These are phyloP conservation scores for Plasmopara viticola DNA, from an alignment of 352 stramenopile genomes.

Conservation along the genomic window DNA sequence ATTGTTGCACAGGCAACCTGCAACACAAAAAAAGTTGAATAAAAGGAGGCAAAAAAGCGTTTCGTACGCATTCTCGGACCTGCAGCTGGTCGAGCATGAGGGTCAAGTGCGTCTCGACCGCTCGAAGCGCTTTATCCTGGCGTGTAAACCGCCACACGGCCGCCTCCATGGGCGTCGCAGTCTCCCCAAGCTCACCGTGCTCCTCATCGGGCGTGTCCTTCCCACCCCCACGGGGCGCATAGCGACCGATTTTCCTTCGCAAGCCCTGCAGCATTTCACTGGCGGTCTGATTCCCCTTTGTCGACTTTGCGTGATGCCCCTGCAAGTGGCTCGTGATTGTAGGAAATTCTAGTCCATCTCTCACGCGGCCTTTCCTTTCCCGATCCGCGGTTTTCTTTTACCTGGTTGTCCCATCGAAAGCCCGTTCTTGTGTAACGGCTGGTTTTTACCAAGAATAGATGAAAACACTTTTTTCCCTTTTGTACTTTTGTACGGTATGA, in stretches of 20 bases:
- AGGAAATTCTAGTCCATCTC: slow-evolving; percentile 8
- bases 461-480: neutral
- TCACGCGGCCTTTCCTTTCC: slow-evolving; percentile 11
- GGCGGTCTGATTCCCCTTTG: slow-evolving; percentile 6
- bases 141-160: slow-evolving; percentile 45
- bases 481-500: slow-evolving; percentile 11
- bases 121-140: slow-evolving; percentile 40
- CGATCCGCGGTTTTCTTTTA: neutral
- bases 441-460: slow-evolving; percentile 4
- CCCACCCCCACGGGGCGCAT: slow-evolving; percentile 12
- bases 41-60: slow-evolving; percentile 2
- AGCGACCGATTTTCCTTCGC: slow-evolving; percentile 53
- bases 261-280: slow-evolving; percentile 49
- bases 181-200: slow-evolving; percentile 7
- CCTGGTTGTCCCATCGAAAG: slow-evolving; percentile 17
- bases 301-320: slow-evolving; percentile 7
- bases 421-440: slow-evolving; percentile 14
- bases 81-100: slow-evolving; percentile 59
- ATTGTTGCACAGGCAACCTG: slow-evolving; percentile 38
- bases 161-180: slow-evolving; percentile 24
- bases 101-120: slow-evolving; percentile 38
- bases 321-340: slow-evolving; percentile 1
- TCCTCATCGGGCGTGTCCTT: slow-evolving; percentile 14
- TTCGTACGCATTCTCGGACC: slow-evolving; percentile 12
- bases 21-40: slow-evolving; percentile 1